phyloP scores from a whole-genome alignment of 2,329 filamentous ascomycete species.

The Phaeosphaeriaceae sp. region DNA sequence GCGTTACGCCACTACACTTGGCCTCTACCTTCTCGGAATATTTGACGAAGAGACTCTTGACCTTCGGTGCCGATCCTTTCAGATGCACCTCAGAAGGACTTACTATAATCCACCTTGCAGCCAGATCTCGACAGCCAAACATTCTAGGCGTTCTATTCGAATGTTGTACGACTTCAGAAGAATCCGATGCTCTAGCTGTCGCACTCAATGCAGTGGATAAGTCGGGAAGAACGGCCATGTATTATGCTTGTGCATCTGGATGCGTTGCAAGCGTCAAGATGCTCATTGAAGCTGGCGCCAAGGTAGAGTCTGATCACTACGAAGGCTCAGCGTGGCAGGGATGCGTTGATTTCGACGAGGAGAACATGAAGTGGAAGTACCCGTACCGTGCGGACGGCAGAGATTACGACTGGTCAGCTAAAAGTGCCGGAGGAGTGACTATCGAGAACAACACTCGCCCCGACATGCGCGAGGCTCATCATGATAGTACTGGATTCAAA shows the following conservation, averaged over 20 bases:
- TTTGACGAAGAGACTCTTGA: constrained; percentile 38
- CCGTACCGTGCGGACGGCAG: neutral
- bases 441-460: neutral
- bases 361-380: neutral
- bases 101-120: constrained; percentile 52
- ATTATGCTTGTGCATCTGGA: constrained; percentile 22
- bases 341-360: neutral
- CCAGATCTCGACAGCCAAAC: constrained; percentile 43
- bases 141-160: constrained; percentile 38
- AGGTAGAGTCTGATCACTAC: neutral
- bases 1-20: constrained; percentile 21
- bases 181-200: neutral
- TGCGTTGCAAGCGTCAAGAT: constrained; percentile 11
- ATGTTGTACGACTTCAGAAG: neutral
- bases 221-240: constrained; percentile 10
- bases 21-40: constrained; percentile 22
- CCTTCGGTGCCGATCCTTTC: constrained; percentile 46
- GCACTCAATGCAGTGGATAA: constrained; percentile 8
- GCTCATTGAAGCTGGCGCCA: constrained; percentile 17
- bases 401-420: neutral
- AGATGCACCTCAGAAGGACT: constrained; percentile 41
- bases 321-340: neutral
- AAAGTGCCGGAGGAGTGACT: neutral
- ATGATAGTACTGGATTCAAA: neutral
- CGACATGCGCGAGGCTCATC: neutral